Evolutionary conservation across 169 alveolate species (phyloP).

Genomic region (Theileria parva): DNA sequence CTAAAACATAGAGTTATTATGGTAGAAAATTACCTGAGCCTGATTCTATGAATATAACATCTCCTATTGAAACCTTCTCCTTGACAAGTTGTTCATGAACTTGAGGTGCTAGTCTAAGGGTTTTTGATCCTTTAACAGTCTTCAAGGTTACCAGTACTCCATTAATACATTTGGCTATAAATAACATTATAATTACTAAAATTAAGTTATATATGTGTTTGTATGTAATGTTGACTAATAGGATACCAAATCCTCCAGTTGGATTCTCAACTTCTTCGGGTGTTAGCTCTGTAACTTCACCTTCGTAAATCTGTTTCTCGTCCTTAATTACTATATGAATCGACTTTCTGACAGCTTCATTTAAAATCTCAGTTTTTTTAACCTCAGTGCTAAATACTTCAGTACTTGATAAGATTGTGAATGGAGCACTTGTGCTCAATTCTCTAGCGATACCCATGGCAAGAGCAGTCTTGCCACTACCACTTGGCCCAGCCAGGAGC

Average conservation of each 20-base stretch:
- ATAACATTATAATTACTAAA: not conserved
- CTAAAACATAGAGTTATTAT: not conserved
- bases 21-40: slow-evolving; percentile 85
- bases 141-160: slow-evolving; percentile 93
- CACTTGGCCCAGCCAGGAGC: slow-evolving; percentile 93
- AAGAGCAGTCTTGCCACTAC: slow-evolving; percentile 99
- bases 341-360: slow-evolving; percentile 99
- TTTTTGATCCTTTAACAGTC: slow-evolving; percentile 96
- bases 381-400: slow-evolving; percentile 99
- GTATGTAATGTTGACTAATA: not conserved
- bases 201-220: not conserved
- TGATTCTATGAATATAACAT: slow-evolving; percentile 96
- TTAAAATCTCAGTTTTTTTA: slow-evolving; percentile 97
- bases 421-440: slow-evolving; percentile 98
- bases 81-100: slow-evolving; percentile 95
- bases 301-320: slow-evolving; percentile 90
- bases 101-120: slow-evolving; percentile 96
- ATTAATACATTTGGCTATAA: slow-evolving; percentile 88
- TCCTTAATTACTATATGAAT: slow-evolving; percentile 98
- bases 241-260: slow-evolving; percentile 73
- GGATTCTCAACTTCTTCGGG: slow-evolving; percentile 82
- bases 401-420: slow-evolving; percentile 99
- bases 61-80: slow-evolving; percentile 96
- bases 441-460: slow-evolving; percentile 99
- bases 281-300: slow-evolving; percentile 74